phyloP scores from a whole-genome alignment of 331 rosid genomes.

The Spiraea crenata region DNA sequence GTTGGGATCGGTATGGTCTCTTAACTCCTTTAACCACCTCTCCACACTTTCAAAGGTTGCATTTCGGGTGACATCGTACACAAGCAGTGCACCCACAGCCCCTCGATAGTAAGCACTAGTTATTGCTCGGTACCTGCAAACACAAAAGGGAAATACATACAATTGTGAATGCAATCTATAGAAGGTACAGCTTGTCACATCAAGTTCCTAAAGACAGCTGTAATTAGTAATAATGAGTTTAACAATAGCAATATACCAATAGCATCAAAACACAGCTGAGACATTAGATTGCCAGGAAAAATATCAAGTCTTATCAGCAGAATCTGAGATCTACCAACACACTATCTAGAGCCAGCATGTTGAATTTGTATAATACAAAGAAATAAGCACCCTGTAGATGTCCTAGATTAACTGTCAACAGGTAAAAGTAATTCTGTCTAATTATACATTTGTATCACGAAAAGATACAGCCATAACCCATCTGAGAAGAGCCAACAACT shows the following conservation, averaged over 20 bases:
- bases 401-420: background rate
- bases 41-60: conserved; percentile 79
- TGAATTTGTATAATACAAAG: background rate
- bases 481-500: background rate
- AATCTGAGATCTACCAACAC: background rate
- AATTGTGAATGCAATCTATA: conserved; percentile 2
- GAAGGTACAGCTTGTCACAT: background rate
- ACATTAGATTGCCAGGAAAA: background rate
- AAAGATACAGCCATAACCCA: background rate
- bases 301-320: too few relatives aligned
- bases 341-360: background rate
- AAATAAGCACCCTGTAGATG: background rate
- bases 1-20: conserved; percentile 88
- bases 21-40: conserved; percentile 84
- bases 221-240: too few relatives aligned
- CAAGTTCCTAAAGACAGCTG: background rate
- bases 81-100: conserved; percentile 84
- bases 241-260: background rate
- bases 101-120: conserved; percentile 95
- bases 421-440: background rate
- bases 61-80: conserved; percentile 80
- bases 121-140: conserved; percentile 80
- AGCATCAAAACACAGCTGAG: background rate
- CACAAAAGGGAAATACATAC: background rate
- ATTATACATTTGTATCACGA: background rate